phyloP scores from a whole-genome alignment of 1,139 yeast species.

The Suhomyces atakaporum region DNA sequence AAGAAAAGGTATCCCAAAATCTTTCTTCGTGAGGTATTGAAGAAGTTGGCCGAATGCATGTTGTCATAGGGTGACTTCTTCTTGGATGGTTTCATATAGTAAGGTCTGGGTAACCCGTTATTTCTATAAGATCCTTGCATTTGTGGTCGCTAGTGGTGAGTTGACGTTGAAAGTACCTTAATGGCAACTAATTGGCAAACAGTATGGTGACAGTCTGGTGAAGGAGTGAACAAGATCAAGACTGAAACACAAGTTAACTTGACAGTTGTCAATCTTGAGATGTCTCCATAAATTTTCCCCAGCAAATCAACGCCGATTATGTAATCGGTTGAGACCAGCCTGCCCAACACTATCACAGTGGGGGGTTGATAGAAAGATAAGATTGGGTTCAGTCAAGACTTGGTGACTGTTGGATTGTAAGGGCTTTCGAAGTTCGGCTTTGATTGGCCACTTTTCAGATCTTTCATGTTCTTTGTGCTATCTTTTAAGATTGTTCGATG shows the following conservation, averaged over 20 bases:
- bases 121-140: constrained; percentile 52
- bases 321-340: constrained; percentile 1
- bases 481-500: not conserved
- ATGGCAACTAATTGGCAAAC: not conserved
- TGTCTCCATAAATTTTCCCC: constrained; percentile 2
- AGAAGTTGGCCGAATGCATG: constrained; percentile 30
- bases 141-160: not conserved
- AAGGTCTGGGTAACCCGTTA: constrained; percentile 51
- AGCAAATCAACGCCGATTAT: constrained; percentile 2
- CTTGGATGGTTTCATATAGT: constrained; percentile 47
- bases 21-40: constrained; percentile 42
- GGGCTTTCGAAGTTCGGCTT: too few relatives aligned
- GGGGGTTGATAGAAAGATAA: too few relatives aligned
- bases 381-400: too few relatives aligned
- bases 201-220: not conserved
- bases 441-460: too few relatives aligned
- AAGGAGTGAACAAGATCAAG: not conserved
- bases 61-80: constrained; percentile 43
- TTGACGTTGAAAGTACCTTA: not conserved
- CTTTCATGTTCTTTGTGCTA: too few relatives aligned
- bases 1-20: constrained; percentile 41
- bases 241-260: not conserved
- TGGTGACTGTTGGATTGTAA: too few relatives aligned
- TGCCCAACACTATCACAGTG: too few relatives aligned
- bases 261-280: not conserved